Base-by-base conservation (phyloP, 495 filamentous ascomycete species). In the Xylaria bambusicola region DNA sequence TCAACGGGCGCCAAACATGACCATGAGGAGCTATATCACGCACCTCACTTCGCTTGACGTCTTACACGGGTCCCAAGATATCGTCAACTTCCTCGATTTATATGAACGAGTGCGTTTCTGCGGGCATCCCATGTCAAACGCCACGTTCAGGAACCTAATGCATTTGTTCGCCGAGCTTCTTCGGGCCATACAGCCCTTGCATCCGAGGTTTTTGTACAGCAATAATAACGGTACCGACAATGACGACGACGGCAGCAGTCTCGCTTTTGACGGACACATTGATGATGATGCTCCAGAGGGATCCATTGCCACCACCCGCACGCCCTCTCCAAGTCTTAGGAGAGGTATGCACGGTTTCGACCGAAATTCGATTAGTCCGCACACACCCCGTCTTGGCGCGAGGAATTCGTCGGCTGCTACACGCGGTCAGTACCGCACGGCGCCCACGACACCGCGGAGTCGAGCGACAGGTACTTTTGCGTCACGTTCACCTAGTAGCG, bases 71-170 rank as follows among this genome's bases (percentile, higher is more conserved):
- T 77, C 83, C 2, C 78, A 77, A 23, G 69, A 84, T 0, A 83
- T 80, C 0, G 73, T 73, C 0, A 73, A 83, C 1, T 98, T 98
- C 65, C 71, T 98, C 17, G 67, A 75, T 1, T 72, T 82, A 8
- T 98, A 97, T 72, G 94, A 98, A 75, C 75, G 80, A 33, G 91
- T 93, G 0, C 83, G 94, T 26, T 98, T 96, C 72, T 91, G 88
- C 0, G 74, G 80, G 0, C 67, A 65, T 17, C 73, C 79, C 2
- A 53, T 83, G 17, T 71, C 73, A 12, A 90, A 94, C 64, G 55
- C 70, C 0, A 82, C 91, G 50, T 98, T 98, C 67, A 80, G 89
- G n/a, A 71, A 73, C 4, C 73, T 98, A 54, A 96, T 98, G 93
- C 82, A 84, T 52, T 74, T 89, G n/a, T 96, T 97, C 73, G 85